Evolutionary conservation across 768 basidiomycete species (phyloP), one percentile per base, ranked within the genome.

Genomic region (Kwoniella heveanensis): DNA sequence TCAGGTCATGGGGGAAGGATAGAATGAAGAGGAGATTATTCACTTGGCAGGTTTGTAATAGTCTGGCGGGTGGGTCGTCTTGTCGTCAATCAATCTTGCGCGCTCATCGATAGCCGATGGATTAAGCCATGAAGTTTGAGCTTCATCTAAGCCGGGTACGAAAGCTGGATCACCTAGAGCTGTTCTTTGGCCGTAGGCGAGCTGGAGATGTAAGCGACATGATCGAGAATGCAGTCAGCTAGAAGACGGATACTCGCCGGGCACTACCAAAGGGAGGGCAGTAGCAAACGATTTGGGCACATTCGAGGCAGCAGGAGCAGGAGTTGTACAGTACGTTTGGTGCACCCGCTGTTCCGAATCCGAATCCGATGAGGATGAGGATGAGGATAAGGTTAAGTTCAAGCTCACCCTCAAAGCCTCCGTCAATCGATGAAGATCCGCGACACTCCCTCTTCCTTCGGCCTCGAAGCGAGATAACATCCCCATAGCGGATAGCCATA

Each of bases 401-500:
- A 9, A 2, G 8, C 75, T 68, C 62, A 74, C 76, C 75, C 96
- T 92, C 73, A 91, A 82, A 0, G 85, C 85, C 80, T 97, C 95
- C 6, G 95, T 83, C 8, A 90, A 77, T 47, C 93, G 83, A 79
- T 97, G 95, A 2, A 85, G 82, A 67, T 87, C 89, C 21, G 90
- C 29, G 2, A 78, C 5, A 82, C 83, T n/a, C 83, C 87, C 66
- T 15, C 39, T 13, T 17, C 50, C 57, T n/a, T 63, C 48, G 6
- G 54, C 44, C 19, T 69, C 60, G 26, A 85, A 94, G 22, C 85
- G 83, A 69, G 92, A 90, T 51, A 95, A 80, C 29, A 92, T 80
- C 73, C 96, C 95, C 39, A 98, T 82, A 84, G 95, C 91, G 73
- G 92, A 89, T 48, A 96, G 80, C 47, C 95, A 83, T 17, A 90